Evolutionary conservation across 768 basidiomycete genomes (phyloP).

Genomic region (Leucosporidium yakuticum): DNA sequence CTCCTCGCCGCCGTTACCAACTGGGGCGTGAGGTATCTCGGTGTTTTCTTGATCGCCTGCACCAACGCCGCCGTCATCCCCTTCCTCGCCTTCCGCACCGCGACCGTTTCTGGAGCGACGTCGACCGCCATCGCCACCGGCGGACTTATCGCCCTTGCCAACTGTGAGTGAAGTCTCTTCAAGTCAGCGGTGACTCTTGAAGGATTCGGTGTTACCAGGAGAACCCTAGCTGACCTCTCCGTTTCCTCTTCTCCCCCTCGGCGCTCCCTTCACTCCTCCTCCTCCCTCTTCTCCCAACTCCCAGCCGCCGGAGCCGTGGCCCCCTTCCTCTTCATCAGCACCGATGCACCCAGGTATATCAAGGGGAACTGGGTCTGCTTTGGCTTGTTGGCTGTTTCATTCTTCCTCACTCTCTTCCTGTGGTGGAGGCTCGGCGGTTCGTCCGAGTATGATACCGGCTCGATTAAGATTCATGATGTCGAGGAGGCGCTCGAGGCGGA

Average conservation of each 20-base stretch:
- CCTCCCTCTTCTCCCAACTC: no score
- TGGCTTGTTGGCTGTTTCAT: conserved; percentile 34
- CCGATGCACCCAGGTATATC: conserved; percentile 23
- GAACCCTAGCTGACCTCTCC: no score
- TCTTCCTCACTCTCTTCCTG: conserved; percentile 26
- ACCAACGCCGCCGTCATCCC: conserved; percentile 41
- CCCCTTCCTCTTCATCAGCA: conserved; percentile 38
- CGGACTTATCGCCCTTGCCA: conserved; percentile 38
- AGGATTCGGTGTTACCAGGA: no score
- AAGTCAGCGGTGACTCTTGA: no score
- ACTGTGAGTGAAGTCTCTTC: conserved; percentile 8
- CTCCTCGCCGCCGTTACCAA: conserved; percentile 36
- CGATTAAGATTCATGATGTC: background rate
- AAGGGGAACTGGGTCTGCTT: conserved; percentile 41
- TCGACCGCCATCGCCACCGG: conserved; percentile 40
- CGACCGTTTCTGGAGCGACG: conserved; percentile 39
- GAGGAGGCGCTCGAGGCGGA: background rate
- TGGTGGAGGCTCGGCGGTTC: conserved; percentile 38
- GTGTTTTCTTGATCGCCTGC: conserved; percentile 39
- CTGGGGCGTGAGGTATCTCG: conserved; percentile 37
- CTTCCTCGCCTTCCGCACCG: conserved; percentile 29
- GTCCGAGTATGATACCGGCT: conserved; percentile 17
- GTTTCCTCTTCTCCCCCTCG: no score
- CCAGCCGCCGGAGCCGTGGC: conserved; percentile 35
- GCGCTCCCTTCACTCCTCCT: no score